phyloP scores from a whole-genome alignment of 2,329 filamentous ascomycete genomes.

The Xylaria sp. region DNA sequence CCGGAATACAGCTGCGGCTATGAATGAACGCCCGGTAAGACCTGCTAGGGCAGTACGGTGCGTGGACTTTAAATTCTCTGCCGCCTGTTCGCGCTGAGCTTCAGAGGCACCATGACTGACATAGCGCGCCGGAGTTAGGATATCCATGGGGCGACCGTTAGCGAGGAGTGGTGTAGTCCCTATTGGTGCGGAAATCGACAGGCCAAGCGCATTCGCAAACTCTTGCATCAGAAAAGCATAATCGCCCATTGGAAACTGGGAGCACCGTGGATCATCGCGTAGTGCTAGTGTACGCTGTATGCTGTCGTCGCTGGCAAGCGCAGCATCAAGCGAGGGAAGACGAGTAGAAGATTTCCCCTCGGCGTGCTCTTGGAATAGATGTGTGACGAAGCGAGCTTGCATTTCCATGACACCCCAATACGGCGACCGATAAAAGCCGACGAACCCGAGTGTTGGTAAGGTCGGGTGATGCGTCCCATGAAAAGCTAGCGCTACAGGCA shows the following conservation, averaged over 20 bases:
- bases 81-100: slow-evolving; percentile 54
- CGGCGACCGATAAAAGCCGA: slow-evolving; percentile 85
- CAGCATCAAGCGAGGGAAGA: slow-evolving; percentile 50
- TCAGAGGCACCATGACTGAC: slow-evolving; percentile 52
- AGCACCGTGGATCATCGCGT: slow-evolving; percentile 63
- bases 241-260: slow-evolving; percentile 86
- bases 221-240: slow-evolving; percentile 81
- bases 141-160: slow-evolving; percentile 58
- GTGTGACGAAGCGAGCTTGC: slow-evolving; percentile 78
- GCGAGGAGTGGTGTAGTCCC: slow-evolving; percentile 52
- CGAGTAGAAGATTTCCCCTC: slow-evolving; percentile 31
- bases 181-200: slow-evolving; percentile 57
- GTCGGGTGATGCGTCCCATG: slow-evolving; percentile 71
- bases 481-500: slow-evolving; percentile 75
- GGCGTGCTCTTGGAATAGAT: slow-evolving; percentile 34
- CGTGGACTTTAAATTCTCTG: slow-evolving; percentile 59
- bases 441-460: slow-evolving; percentile 76
- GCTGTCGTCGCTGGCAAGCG: slow-evolving; percentile 58
- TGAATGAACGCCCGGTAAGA: slow-evolving; percentile 61
- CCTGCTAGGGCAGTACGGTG: slow-evolving; percentile 56
- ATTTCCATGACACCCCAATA: slow-evolving; percentile 92
- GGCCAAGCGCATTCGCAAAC: slow-evolving; percentile 68
- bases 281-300: slow-evolving; percentile 62
- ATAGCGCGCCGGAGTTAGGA: slow-evolving; percentile 68
- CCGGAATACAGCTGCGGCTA: slow-evolving; percentile 75